These are phyloP conservation scores for Oryza rufipogon DNA, from an alignment of 176 grass and related monocot species.

Conservation along the genomic window DNA sequence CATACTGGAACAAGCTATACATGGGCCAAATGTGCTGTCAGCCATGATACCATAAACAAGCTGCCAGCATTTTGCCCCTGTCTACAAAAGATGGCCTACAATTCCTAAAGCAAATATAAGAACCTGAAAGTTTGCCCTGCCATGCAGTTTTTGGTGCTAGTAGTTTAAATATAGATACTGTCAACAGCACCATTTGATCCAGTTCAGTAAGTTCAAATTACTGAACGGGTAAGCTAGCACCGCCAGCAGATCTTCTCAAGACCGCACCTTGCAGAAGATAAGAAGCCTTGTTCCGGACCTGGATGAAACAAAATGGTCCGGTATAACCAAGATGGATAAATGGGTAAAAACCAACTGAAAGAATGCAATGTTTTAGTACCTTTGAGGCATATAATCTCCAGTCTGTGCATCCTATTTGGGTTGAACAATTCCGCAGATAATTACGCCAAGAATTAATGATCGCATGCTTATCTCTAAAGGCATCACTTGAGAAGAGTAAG, in stretches of 20 bases:
- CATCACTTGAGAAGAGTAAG: constrained; percentile 59
- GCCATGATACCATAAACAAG: constrained; percentile 6
- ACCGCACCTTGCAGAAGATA: constrained; percentile 75
- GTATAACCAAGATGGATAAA: background rate
- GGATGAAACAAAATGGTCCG: background rate
- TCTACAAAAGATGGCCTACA: constrained; percentile 22
- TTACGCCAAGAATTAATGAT: constrained; percentile 63
- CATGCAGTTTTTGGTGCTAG: background rate
- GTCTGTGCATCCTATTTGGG: constrained; percentile 71
- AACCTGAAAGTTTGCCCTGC: background rate
- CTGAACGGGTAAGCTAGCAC: background rate
- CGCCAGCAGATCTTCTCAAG: constrained; percentile 38
- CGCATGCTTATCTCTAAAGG: constrained; percentile 50
- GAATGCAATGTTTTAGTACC: constrained; percentile 36
- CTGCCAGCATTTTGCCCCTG: background rate
- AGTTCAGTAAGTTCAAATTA: background rate
- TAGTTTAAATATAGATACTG: background rate
- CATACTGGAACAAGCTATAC: background rate
- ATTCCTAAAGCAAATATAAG: background rate
- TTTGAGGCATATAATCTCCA: constrained; percentile 87
- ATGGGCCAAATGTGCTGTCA: background rate
- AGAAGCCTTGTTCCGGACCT: constrained; percentile 89
- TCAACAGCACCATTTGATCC: background rate
- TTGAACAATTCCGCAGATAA: constrained; percentile 74
- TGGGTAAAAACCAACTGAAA: background rate